Evolutionary conservation across 257 asterid genomes (phyloP), one percentile per base, ranked within the genome.

Genomic region (Plantago elongata): DNA sequence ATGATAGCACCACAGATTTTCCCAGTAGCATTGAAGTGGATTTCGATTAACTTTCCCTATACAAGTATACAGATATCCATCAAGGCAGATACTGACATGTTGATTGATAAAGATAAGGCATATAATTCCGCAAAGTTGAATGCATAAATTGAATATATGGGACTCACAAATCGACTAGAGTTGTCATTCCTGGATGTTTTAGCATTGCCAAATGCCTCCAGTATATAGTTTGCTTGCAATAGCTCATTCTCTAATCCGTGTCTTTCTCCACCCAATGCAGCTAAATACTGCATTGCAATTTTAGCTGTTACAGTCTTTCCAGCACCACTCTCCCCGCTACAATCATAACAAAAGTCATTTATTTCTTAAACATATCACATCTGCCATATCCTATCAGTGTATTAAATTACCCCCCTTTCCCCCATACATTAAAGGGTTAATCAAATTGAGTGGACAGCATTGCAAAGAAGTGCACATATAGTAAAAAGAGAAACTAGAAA

Each of bases 291-390:
- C 86, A 85, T 79, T 54, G 88, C 86, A 60, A 74, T 51, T 71
- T 89, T 93, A 62, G 97, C 97, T 43, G 97, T 93, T 81, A 83
- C 97, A 48, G 97, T 89, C 81, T 93, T 93, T 79, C 99, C 99
- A 67, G 99, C 78, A 51, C 97, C 99, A 74, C 99, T 89, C 75
- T 85, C 96, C 60, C 97, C 99, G 67, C 99, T 93, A 64, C 40
- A 79, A 66, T 72, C 58, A 75, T 16, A 69, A 74, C 52, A 63
- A 43, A 46, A 60, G 58, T 62, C 62, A 68, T 49, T 63, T 57
- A 9, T 44, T 76, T 42, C 49, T 51, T 49, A 12, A 65, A 54
- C 16, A 16, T 15, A 47, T 13, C 65, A 57, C 13, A 60, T 15
- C 14, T 16, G 50, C 46, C 30, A 54, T 11, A 56, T 43, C 16